These are phyloP conservation scores for Aspergillus puulaauensis DNA, from an alignment of 2,329 filamentous ascomycete genomes.

Conservation along the genomic window DNA sequence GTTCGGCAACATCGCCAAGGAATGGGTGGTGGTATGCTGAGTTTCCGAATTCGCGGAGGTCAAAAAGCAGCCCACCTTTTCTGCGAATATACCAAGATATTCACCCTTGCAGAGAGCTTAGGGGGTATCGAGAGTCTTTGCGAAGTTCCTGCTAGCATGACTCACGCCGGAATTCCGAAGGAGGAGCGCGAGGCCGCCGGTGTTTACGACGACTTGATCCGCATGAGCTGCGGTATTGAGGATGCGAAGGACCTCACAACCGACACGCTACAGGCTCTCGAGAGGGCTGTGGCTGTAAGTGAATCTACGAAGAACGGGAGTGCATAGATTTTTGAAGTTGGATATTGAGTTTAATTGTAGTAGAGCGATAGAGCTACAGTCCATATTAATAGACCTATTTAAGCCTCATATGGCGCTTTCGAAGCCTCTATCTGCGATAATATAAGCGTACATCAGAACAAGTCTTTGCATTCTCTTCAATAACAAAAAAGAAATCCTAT, in stretches of 20 bases:
- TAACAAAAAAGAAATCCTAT: no score
- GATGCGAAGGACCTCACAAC: slow-evolving; percentile 79
- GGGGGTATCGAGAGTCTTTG: slow-evolving; percentile 90
- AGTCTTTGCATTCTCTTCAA: background rate
- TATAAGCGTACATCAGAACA: no score
- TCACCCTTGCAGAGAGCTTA: slow-evolving; percentile 88
- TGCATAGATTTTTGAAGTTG: slow-evolving; percentile 11
- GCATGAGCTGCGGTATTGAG: slow-evolving; percentile 92
- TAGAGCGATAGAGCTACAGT: slow-evolving; percentile 8
- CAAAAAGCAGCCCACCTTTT: slow-evolving; percentile 84
- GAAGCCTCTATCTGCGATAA: background rate
- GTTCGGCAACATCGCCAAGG: slow-evolving; percentile 89
- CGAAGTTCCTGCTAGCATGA: slow-evolving; percentile 94
- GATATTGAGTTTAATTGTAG: background rate
- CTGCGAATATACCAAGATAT: slow-evolving; percentile 85
- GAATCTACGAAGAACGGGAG: slow-evolving; percentile 46
- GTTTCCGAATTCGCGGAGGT: slow-evolving; percentile 89
- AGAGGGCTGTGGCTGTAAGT: slow-evolving; percentile 63
- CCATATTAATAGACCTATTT: slow-evolving; percentile 2
- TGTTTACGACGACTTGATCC: slow-evolving; percentile 90
- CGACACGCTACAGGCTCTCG: slow-evolving; percentile 80
- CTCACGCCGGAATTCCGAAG: slow-evolving; percentile 89
- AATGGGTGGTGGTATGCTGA: slow-evolving; percentile 96
- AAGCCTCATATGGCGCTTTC: background rate
- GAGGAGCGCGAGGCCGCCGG: slow-evolving; percentile 89